Base-by-base conservation (phyloP, 2,329 filamentous ascomycete species). In the Ustulina deusta region DNA sequence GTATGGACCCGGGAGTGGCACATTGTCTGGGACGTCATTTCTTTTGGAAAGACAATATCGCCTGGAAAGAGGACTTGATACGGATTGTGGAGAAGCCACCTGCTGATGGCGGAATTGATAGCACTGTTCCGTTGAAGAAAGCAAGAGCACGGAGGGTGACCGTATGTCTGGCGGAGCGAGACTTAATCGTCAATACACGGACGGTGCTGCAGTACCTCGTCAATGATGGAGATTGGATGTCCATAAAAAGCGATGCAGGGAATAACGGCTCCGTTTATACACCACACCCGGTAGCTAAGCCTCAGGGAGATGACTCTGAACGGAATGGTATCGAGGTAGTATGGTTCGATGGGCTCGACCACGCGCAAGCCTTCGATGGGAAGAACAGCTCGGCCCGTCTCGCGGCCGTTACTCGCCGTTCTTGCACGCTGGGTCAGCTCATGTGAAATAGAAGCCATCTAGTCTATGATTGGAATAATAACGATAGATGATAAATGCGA, bases 41-140 rank as follows among this genome's bases (percentile, higher is more conserved):
- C 79, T 92, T 91, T 78, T 93, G 91, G 91, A 83, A 83, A 29
- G 85, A 92, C 71, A 92, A 90, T 70, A 87, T 91, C 44, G 79
- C 91, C 7, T 93, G 91, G 90, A 88, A 87, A 71, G 88, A 92
- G 55, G 88, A 91, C 68, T 77, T 92, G 52, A 69, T 84, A 62
- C 74, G 77, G 56, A 68, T 71, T 36, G 48, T 55, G 22, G 63
- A 59, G 57, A 46, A 63, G 10, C 56, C 61, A 49, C 32, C 64
- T 64, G 56, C 44, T 22, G 46, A 61, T n/a, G 61, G 32, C 48
- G 56, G 51, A 66, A 54, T 59, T 55, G 63, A 65, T 65, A 59
- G 34, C 61, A 66, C 59, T 25, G 55, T 15, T 51, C 64, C 13
- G 44, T 42, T 61, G 38, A 64, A 51, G 40, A 52, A 46, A 46